A percentile compares a stretch with the other conserved stretches of the same genome.
These are phyloP conservation scores for Mycena vitilis DNA, from an alignment of 768 basidiomycete genomes.

Conservation along the genomic window DNA sequence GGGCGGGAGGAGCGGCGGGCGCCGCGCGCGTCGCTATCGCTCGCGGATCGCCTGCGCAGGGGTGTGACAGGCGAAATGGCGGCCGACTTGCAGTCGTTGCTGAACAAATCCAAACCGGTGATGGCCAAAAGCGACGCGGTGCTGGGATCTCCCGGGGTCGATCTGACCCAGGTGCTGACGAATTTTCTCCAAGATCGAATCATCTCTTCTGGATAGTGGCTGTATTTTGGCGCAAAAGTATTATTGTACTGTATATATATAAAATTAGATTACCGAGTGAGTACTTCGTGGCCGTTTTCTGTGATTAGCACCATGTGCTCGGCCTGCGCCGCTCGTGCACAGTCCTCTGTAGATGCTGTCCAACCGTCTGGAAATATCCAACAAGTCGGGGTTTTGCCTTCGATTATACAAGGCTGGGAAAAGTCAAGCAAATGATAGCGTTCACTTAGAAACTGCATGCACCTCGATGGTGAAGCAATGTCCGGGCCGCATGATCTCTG, in stretches of 20 bases:
- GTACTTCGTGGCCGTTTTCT: slow-evolving; percentile 77
- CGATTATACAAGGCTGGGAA: slow-evolving; percentile 77
- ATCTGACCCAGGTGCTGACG: slow-evolving; percentile 70
- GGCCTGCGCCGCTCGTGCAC: slow-evolving; percentile 85
- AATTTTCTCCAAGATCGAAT: slow-evolving; percentile 76
- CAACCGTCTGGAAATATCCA: slow-evolving; percentile 93
- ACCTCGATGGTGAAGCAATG: slow-evolving; percentile 96
- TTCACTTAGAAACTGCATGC: slow-evolving; percentile 24
- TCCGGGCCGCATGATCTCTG: slow-evolving; percentile 83
- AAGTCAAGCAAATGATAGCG: slow-evolving; percentile 10
- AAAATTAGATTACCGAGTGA: slow-evolving; percentile 59
- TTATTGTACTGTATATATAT: slow-evolving; percentile 21
- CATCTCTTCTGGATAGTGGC: slow-evolving; percentile 50
- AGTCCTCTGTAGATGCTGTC: slow-evolving; percentile 93
- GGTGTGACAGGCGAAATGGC: slow-evolving; percentile 88
- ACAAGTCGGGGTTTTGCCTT: slow-evolving; percentile 73
- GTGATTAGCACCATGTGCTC: slow-evolving; percentile 93
- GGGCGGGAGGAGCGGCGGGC: slow-evolving; percentile 54
- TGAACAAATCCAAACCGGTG: slow-evolving; percentile 74
- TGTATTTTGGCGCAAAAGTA: slow-evolving; percentile 34
- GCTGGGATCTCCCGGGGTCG: slow-evolving; percentile 58
- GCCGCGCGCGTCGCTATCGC: slow-evolving; percentile 58
- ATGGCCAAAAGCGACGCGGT: slow-evolving; percentile 68
- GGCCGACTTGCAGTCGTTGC: slow-evolving; percentile 72
- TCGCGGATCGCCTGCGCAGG: slow-evolving; percentile 75